Evolutionary conservation across 176 grass and related monocot species (phyloP).

Genomic region (Eremochloa ophiuroides): DNA sequence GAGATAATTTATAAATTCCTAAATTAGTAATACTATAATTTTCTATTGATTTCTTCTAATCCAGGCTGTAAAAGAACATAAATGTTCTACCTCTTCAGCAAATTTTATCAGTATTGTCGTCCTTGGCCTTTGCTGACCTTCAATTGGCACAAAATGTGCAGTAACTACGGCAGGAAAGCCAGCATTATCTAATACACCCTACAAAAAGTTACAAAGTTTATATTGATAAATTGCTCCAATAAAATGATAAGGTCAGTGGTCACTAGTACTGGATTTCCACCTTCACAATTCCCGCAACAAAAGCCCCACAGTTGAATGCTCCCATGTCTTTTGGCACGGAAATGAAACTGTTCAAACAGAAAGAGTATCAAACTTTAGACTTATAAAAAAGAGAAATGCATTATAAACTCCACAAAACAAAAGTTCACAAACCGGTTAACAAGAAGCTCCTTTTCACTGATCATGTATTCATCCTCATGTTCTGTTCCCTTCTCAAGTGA

Average conservation of each 20-base stretch:
- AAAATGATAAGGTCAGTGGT: neutral
- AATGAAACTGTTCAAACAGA: conserved; percentile 80
- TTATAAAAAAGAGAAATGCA: neutral
- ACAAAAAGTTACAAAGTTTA: neutral
- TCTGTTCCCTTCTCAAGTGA: conserved; percentile 99
- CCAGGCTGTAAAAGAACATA: too few relatives aligned
- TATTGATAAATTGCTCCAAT: neutral
- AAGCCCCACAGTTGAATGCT: conserved; percentile 94
- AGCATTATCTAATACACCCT: conserved; percentile 89
- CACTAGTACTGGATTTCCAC: conserved; percentile 35
- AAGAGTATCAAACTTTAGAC: neutral
- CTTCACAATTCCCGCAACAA: conserved; percentile 95
- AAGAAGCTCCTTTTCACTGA: conserved; percentile 98
- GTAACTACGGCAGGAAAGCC: conserved; percentile 88
- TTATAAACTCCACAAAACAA: conserved; percentile 7
- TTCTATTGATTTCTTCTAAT: too few relatives aligned
- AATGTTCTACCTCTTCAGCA: conserved; percentile 72
- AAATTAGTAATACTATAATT: too few relatives aligned
- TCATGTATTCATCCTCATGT: conserved; percentile 99
- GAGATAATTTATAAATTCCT: neutral
- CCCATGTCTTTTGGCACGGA: conserved; percentile 98
- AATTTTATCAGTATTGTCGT: conserved; percentile 98
- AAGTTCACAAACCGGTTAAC: conserved; percentile 71
- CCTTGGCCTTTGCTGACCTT: conserved; percentile 86
- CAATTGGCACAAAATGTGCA: conserved; percentile 87